Base-by-base conservation (phyloP, 1,139 yeast genomes). In the Yamadazyma songkhlaensis region DNA sequence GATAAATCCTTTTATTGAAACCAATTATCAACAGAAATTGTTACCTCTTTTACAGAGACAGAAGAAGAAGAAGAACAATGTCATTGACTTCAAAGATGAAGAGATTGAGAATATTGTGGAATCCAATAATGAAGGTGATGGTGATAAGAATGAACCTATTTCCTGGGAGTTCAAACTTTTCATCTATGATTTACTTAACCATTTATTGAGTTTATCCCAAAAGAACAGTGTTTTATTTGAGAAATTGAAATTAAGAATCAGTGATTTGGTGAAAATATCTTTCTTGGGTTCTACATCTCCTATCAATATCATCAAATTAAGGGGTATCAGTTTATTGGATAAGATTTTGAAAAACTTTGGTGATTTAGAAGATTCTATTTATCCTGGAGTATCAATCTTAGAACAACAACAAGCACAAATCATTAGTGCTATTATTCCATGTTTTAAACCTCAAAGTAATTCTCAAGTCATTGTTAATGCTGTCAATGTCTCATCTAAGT, bases 361-460 rank as follows among this genome's bases (percentile, higher is more conserved):
- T 10, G 76, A 79, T 41, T 62, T 81, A 40, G 77, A 71, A 9
- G 96, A 88, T 55, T 89, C 94, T 0, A 74, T 84, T 32, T 84
- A 82, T 49, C 82, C 86, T 0, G 81, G 81, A 2, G 77, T 77
- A 9, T 79, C 94, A 0, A 70, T 89, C 9, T 66, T 92, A 40
- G 96, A 87, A 49, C 97, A 89, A 58, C 95, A 86, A 51, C 97
- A 92, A 53, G 97, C 97, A 0, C 97, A 89, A 51, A 85, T 92
- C 12, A 84, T 88, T 9, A 83, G 96, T 45, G 95, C 97, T 0
- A 70, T 92, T 42, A 77, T 89, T 34, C 96, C 97, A 0, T 88
- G 95, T n/a, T 92, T 92, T 60, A 75, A 76, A 30, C 67, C 75
- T 3, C 89, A 82, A 21, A 82, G 89, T 39, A 82, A 84, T 20